Base-by-base conservation (phyloP, 1,139 yeast species). In the Eremothecium gossypii region DNA sequence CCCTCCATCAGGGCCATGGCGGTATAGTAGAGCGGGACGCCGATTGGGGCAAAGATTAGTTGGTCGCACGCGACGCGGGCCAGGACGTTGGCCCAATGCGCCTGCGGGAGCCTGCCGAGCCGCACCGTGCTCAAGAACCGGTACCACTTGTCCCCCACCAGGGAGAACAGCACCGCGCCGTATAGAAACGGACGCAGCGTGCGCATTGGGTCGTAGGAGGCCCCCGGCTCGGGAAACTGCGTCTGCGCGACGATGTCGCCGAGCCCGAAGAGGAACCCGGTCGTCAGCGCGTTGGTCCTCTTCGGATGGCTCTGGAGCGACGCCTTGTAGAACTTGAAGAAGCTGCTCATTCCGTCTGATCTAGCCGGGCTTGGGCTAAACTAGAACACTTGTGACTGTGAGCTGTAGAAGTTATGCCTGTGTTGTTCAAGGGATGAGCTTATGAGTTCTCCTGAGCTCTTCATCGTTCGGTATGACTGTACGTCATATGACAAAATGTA, bases 191-290 rank as follows among this genome's bases (percentile, higher is more conserved):
- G 85, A 44, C 95, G 66, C 2, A 70, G 46, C 0, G 87, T 79
- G 44, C 96, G 65, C 9, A 55, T 51, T 30, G 46, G 54, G 50
- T 77, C 76, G 46, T 60, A 73, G 4, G 31, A 39, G 36, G 35
- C 36, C 23, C 17, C 36, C 12, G 33, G 41, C 39, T 63, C 67
- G 2, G 77, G 74, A 55, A 78, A 78, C 8, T 72, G 53, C 1
- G 62, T 42, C 57, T 86, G 96, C 0, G 95, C 95, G 27, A 82
- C 54, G 1, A 67, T 61, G 56, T 86, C 96, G 2, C 96, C 96
- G 2, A 74, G 47, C 0, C 85, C 91, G 59, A 85, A 85, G 29
- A 85, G 66, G 26, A 76, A 47, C 7, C 82, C 81, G 1, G 81
- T 74, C 41, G 77, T 66, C 28, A 70, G 42, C 61, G 77, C 72